A percentile compares a stretch with the other conserved stretches of the same genome.
These are phyloP conservation scores for Ophiostoma montium DNA, from an alignment of 2,329 filamentous ascomycete genomes.

Conservation along the genomic window DNA sequence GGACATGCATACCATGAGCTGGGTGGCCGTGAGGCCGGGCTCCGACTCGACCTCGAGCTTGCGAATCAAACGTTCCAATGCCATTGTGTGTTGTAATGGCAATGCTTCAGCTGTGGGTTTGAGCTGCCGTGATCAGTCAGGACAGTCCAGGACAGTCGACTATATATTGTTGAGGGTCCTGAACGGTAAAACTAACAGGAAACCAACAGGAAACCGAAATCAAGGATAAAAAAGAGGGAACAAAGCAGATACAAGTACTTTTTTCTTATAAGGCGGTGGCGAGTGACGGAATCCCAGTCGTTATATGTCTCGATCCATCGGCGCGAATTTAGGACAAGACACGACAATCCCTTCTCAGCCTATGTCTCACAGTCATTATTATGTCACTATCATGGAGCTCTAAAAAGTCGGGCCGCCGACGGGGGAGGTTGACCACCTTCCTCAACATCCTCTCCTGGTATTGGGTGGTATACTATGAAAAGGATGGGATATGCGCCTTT, in stretches of 20 bases:
- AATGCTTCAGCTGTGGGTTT: too few relatives aligned
- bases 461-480: too few relatives aligned
- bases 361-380: too few relatives aligned
- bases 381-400: too few relatives aligned
- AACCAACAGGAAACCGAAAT: not conserved
- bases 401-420: too few relatives aligned
- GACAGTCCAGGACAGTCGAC: not conserved
- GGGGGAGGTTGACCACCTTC: too few relatives aligned
- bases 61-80: conserved; percentile 23
- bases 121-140: too few relatives aligned
- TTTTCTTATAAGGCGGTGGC: not conserved
- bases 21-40: conserved; percentile 59
- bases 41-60: conserved; percentile 63
- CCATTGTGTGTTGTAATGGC: not conserved
- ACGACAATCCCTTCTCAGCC: too few relatives aligned
- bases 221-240: not conserved
- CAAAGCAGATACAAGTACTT: not conserved
- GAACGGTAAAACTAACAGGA: not conserved
- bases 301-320: not conserved
- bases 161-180: too few relatives aligned
- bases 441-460: too few relatives aligned
- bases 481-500: too few relatives aligned
- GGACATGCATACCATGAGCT: conserved; percentile 54
- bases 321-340: not conserved
- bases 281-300: not conserved